phyloP scores from a whole-genome alignment of 1,139 yeast species.

The Arxiozyma slooffiae region DNA sequence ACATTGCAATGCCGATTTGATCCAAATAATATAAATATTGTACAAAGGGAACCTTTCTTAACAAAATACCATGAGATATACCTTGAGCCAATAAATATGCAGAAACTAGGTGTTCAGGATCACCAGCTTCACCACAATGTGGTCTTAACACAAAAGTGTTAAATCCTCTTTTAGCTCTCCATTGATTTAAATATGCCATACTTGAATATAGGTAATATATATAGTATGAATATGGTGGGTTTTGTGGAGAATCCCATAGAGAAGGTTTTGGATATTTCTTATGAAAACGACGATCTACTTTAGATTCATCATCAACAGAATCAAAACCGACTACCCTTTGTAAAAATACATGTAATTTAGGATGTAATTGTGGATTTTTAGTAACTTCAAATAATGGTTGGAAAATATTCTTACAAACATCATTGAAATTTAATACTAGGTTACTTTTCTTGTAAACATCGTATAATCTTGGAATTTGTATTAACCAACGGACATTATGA shows the following conservation, averaged over 20 bases:
- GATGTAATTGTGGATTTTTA: slow-evolving; percentile 71
- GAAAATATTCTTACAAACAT: slow-evolving; percentile 68
- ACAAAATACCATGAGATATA: slow-evolving; percentile 87
- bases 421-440: slow-evolving; percentile 61
- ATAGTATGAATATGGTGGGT: slow-evolving; percentile 97
- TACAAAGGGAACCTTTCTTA: slow-evolving; percentile 87
- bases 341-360: slow-evolving; percentile 76
- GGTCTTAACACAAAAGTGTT: slow-evolving; percentile 91
- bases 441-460: slow-evolving; percentile 77
- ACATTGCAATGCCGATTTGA: slow-evolving; percentile 98
- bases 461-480: slow-evolving; percentile 89
- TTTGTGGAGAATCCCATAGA: slow-evolving; percentile 64
- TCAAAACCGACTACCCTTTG: slow-evolving; percentile 96
- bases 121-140: slow-evolving; percentile 99
- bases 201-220: slow-evolving; percentile 82
- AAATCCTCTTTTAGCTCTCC: slow-evolving; percentile 63
- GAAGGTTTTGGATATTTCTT: slow-evolving; percentile 75
- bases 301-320: slow-evolving; percentile 96
- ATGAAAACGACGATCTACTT: slow-evolving; percentile 71
- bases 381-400: slow-evolving; percentile 90
- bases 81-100: slow-evolving; percentile 87
- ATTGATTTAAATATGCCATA: slow-evolving; percentile 71
- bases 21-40: slow-evolving; percentile 89
- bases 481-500: slow-evolving; percentile 92
- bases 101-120: slow-evolving; percentile 89